Percentiles rank a stretch among this genome's conserved stretches.
These are phyloP conservation scores for Stropharia rugosoannulata DNA, from an alignment of 768 basidiomycete genomes.

Conservation along the genomic window DNA sequence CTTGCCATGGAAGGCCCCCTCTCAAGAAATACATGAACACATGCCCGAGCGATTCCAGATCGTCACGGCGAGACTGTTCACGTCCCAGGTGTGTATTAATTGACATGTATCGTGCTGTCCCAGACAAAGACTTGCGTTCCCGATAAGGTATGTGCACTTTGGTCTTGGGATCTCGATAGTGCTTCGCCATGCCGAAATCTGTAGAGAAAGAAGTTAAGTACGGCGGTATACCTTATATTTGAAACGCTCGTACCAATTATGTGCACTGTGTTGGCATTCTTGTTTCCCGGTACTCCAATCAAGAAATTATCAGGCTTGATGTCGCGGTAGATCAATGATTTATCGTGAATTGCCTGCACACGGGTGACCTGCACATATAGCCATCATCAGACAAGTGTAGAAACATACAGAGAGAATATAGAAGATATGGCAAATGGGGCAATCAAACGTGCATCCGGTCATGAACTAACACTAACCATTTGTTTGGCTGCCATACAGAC, in stretches of 20 bases:
- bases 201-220: constrained; percentile 5
- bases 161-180: constrained; percentile 97
- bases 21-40: constrained; percentile 99
- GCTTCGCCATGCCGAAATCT: constrained; percentile 99
- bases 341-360: constrained; percentile 97
- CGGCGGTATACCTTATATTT: background rate
- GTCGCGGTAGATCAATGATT: constrained; percentile 97
- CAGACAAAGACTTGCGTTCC: constrained; percentile 94
- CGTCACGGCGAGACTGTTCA: constrained; percentile 92
- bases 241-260: constrained; percentile 70
- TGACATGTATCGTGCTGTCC: constrained; percentile 98
- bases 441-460: background rate
- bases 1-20: constrained; percentile 97
- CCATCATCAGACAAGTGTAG: constrained; percentile 11
- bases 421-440: background rate
- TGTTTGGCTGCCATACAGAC: constrained; percentile 99
- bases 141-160: constrained; percentile 99
- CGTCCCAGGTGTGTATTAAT: constrained; percentile 99
- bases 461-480: constrained; percentile 65
- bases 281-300: constrained; percentile 90
- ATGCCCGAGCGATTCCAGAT: constrained; percentile 95
- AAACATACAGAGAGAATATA: background rate
- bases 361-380: constrained; percentile 72
- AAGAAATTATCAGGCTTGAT: constrained; percentile 99
- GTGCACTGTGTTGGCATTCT: constrained; percentile 84